These are phyloP conservation scores for Protomyces lactucae-debilis DNA, from an alignment of 1,139 yeast genomes.

Conservation along the genomic window DNA sequence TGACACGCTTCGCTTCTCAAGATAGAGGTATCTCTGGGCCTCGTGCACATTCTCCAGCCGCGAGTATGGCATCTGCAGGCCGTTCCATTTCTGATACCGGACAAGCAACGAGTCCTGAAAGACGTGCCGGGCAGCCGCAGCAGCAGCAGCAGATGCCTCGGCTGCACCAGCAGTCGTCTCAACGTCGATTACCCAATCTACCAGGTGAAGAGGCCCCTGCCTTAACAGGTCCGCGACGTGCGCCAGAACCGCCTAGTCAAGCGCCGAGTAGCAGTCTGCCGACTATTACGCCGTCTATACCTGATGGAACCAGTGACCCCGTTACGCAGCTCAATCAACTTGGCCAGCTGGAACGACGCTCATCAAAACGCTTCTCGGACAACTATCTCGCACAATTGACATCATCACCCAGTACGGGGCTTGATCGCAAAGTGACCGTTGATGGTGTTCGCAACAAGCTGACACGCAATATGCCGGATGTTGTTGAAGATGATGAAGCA, in stretches of 20 bases:
- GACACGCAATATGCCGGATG: slow-evolving; percentile 9
- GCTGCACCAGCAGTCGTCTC: neutral
- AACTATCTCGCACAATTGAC: slow-evolving; percentile 17
- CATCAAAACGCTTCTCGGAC: slow-evolving; percentile 23
- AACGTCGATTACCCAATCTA: slow-evolving; percentile 4
- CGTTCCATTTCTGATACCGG: neutral
- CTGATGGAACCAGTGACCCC: neutral
- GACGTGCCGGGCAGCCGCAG: neutral
- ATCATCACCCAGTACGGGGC: slow-evolving; percentile 6
- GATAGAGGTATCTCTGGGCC: neutral
- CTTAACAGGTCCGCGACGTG: slow-evolving; percentile 2
- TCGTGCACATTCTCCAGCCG: neutral
- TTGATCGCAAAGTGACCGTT: slow-evolving; percentile 9
- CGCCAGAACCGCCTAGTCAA: slow-evolving; percentile 5
- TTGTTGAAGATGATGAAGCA: slow-evolving; percentile 3
- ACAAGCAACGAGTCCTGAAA: neutral
- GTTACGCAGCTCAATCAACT: slow-evolving; percentile 16
- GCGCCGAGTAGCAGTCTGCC: neutral
- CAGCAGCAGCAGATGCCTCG: neutral
- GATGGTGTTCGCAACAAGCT: slow-evolving; percentile 19
- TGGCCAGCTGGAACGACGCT: slow-evolving; percentile 10
- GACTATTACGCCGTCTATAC: no score
- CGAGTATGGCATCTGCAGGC: neutral
- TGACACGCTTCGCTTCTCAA: neutral
- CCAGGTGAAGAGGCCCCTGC: neutral